Evolutionary conservation across 768 basidiomycete species (phyloP), one percentile per base, ranked within the genome.

Genomic region (Tricholoma bakamatsutake): DNA sequence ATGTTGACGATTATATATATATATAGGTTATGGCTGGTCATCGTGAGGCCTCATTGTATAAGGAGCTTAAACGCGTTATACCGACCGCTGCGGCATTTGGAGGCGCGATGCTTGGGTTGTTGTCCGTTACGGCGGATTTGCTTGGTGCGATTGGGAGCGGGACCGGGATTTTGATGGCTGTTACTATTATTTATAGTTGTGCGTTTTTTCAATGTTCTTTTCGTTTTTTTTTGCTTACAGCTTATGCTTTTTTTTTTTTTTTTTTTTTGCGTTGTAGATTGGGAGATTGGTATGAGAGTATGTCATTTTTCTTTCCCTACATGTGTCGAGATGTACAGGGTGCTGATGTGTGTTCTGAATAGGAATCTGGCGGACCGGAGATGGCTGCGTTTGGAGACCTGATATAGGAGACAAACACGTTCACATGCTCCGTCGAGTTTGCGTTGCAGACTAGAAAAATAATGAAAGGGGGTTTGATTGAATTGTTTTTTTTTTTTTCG

Each of bases 41-140:
- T 71, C 88, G 94, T 62, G 97, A 99, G 69, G 93, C 90, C 13
- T 93, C 89, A 31, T 96, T 98, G 91, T 99, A 98, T 80, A 99
- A 98, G 77, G 97, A 98, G 69, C 83, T 99, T 58, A 99, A 98
- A 79, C 83, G 93, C 43, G 89, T 98, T 59, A 97, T 99, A 60
- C 97, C 97, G 1, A 98, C 95, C 18, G 96, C 97, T 11, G 97
- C 96, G 21, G 93, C 95, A 0, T 92, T 98, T 59, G 96, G 97
- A 43, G 96, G 96, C 35, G 97, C 95, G n/a, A 92, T 94, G 57
- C 87, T 98, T 11, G 96, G 95, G 28, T 74, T 97, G 11, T 76
- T 98, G 30, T 90, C 88, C 8, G 95, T 99, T 53, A 80, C 84
- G 10, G 95, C 97, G 3, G 96, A 99, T 67, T 72, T 99, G 58